Percentiles rank a stretch among this genome's conserved stretches.
Conservation (phyloP, 2,329 filamentous ascomycete genomes). For the Botrytis pseudocinerea region DNA sequence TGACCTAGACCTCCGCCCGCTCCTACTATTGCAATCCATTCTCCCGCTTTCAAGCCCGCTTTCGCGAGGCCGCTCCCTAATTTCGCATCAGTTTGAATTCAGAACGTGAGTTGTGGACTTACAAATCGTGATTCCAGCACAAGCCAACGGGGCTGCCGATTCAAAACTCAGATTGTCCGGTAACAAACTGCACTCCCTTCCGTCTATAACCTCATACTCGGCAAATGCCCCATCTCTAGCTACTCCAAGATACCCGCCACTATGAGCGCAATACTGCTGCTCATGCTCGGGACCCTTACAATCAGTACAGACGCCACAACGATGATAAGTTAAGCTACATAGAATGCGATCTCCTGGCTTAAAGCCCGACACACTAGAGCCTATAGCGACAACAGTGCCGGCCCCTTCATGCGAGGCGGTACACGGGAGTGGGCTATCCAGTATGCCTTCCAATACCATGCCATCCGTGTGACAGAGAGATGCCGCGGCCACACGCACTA, state of each 20-base stretch:
- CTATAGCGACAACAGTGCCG: constrained; percentile 40
- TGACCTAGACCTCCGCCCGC: constrained; percentile 56
- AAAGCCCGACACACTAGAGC: constrained; percentile 38
- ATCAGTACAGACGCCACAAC: constrained; percentile 54
- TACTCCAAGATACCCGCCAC: constrained; percentile 51
- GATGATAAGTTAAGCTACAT: constrained; percentile 53
- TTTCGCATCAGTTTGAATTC: neutral
- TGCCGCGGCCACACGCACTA: constrained; percentile 56
- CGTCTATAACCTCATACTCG: constrained; percentile 56
- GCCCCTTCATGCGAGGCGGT: constrained; percentile 48
- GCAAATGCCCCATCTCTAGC: constrained; percentile 56
- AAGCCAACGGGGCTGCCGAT: constrained; percentile 57
- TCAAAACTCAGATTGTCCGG: constrained; percentile 52
- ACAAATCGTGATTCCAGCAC: constrained; percentile 49
- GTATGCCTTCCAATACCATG: constrained; percentile 54
- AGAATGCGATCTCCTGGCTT: constrained; percentile 49
- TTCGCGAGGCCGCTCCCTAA: constrained; percentile 42
- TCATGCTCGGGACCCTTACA: constrained; percentile 52
- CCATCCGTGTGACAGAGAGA: constrained; percentile 64
- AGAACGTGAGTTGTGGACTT: neutral
- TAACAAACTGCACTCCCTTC: constrained; percentile 47
- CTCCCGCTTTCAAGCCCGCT: constrained; percentile 37
- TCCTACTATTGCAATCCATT: constrained; percentile 50
- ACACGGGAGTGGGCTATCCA: constrained; percentile 51
- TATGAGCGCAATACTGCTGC: constrained; percentile 53